Conservation (phyloP, 441 rosid genomes). For the Eutrema salsugineum region DNA sequence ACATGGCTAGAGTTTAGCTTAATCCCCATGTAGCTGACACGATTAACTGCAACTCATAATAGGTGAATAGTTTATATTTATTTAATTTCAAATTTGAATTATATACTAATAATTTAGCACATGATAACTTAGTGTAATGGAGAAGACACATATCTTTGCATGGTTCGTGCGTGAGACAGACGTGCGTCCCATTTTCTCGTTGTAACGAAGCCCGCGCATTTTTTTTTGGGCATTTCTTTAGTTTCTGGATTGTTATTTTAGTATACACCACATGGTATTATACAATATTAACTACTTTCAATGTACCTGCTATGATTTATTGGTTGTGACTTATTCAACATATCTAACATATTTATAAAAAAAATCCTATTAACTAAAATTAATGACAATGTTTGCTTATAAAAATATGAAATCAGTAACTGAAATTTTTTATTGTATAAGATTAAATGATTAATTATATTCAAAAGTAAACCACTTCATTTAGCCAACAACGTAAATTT, state of each 20-base stretch:
- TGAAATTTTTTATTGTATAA: neutral
- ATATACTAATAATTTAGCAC: slow-evolving; percentile 14
- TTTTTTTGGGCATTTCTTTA: neutral
- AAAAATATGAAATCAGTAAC: neutral
- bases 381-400: neutral
- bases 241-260: neutral
- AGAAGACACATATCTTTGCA: slow-evolving; percentile 21
- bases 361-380: neutral
- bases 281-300: slow-evolving; percentile 11
- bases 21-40: slow-evolving; percentile 29
- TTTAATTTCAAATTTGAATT: neutral
- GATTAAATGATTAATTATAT: neutral
- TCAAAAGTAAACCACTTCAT: neutral
- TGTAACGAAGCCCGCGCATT: neutral
- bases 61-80: neutral
- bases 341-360: neutral
- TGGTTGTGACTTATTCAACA: neutral
- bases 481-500: neutral
- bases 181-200: slow-evolving; percentile 34
- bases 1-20: slow-evolving; percentile 27
- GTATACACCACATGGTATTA: neutral
- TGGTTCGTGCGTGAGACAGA: slow-evolving; percentile 31
- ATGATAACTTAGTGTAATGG: slow-evolving; percentile 27
- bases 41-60: slow-evolving; percentile 21
- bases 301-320: neutral